Conservation (phyloP, 2,329 filamentous ascomycete species). For the Tolypocladium tropicale region DNA sequence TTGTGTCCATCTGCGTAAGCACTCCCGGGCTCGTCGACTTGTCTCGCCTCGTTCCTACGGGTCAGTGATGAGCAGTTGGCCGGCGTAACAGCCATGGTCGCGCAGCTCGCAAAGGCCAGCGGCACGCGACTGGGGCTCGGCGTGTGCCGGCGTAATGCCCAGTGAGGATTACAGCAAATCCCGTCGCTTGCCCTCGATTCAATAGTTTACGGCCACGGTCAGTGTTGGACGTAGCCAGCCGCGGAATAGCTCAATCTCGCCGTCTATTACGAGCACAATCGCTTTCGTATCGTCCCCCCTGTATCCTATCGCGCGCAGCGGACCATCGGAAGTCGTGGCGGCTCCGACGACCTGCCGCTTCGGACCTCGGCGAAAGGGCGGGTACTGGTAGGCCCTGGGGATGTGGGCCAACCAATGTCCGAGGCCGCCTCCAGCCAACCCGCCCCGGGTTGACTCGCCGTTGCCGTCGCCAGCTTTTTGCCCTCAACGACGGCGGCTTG, state of each 20-base stretch:
- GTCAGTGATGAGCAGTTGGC: too few relatives aligned
- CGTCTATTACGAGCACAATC: background rate
- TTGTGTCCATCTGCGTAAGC: background rate
- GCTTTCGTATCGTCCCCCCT: background rate
- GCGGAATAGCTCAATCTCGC: background rate
- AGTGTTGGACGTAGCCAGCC: background rate
- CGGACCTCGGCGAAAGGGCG: constrained; percentile 1
- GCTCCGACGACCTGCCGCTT: background rate
- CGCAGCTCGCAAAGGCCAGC: background rate
- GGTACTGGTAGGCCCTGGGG: background rate
- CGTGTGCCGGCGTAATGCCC: background rate
- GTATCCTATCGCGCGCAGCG: background rate
- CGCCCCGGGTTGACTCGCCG: background rate
- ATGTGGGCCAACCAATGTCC: constrained; percentile 1
- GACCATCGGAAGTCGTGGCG: background rate
- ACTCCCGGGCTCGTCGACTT: background rate
- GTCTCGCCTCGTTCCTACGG: background rate
- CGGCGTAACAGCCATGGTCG: too few relatives aligned
- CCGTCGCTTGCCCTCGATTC: background rate
- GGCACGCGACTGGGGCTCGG: background rate
- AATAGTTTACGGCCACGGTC: background rate
- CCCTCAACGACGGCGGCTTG: background rate
- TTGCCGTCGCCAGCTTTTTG: background rate
- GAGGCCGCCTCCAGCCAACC: background rate
- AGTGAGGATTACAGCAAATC: background rate